Percentiles rank a stretch among this genome's conserved stretches.
Conservation (phyloP, 352 stramenopile genomes). For the Phytophthora cactorum region DNA sequence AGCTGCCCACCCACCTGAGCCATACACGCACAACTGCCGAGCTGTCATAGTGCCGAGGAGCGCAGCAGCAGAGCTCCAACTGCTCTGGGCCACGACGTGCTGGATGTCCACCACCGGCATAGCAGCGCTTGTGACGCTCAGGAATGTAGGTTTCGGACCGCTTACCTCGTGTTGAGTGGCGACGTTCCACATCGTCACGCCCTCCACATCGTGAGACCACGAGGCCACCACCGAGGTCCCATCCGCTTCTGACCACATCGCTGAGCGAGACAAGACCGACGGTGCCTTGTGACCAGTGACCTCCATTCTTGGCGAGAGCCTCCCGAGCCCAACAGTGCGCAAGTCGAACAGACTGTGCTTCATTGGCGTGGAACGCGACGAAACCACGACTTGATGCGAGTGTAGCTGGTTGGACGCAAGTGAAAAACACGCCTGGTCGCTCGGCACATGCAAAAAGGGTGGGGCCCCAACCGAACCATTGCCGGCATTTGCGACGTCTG, state of each 20-base stretch:
- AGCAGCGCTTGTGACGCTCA: constrained; percentile 12
- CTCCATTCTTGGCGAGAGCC: constrained; percentile 25
- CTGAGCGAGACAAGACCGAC: constrained; percentile 50
- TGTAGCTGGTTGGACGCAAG: constrained; percentile 35
- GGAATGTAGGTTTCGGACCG: constrained; percentile 5
- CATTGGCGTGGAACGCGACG: constrained; percentile 42
- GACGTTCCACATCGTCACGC: constrained; percentile 35
- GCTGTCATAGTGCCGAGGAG: constrained; percentile 45
- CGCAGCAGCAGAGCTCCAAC: constrained; percentile 36
- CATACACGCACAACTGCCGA: constrained; percentile 39
- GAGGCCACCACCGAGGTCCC: constrained; percentile 33
- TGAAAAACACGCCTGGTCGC: constrained; percentile 42
- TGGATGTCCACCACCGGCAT: constrained; percentile 44
- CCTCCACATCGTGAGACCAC: constrained; percentile 37
- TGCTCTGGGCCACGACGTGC: constrained; percentile 34
- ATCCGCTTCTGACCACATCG: constrained; percentile 49
- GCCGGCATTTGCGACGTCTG: constrained; percentile 5
- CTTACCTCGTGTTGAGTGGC: constrained; percentile 23
- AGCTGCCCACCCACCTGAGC: constrained; percentile 2
- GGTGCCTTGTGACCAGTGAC: constrained; percentile 50
- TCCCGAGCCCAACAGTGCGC: constrained; percentile 2
- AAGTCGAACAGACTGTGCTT: constrained; percentile 61
- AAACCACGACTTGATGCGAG: constrained; percentile 45
- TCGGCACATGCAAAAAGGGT: constrained; percentile 29
- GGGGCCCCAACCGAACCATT: constrained; percentile 13